These are phyloP conservation scores for Ogataea dorogensis DNA, from an alignment of 805 yeast species.

Conservation along the genomic window DNA sequence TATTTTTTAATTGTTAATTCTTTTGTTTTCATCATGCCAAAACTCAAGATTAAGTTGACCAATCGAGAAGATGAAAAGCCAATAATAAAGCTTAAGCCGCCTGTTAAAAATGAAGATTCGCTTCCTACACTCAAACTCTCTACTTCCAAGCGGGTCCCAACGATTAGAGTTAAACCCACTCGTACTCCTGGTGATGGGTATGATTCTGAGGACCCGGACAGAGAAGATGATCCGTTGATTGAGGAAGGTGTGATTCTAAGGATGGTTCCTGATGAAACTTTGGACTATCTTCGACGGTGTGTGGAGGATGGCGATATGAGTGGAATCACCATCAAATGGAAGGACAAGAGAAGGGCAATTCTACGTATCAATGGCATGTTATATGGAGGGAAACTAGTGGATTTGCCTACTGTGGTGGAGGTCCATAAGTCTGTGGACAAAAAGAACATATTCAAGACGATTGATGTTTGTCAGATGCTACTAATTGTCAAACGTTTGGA, in stretches of 20 bases:
- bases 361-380: constrained; percentile 65
- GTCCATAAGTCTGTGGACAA: constrained; percentile 85
- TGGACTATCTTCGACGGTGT: constrained; percentile 73
- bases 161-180: constrained; percentile 53
- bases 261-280: constrained; percentile 62
- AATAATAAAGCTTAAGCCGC: constrained; percentile 26
- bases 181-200: constrained; percentile 92
- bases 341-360: constrained; percentile 75
- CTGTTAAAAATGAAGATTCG: constrained; percentile 3
- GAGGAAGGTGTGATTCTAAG: constrained; percentile 85
- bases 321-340: constrained; percentile 75
- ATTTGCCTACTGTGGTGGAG: constrained; percentile 85
- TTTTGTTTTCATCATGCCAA: constrained; percentile 20
- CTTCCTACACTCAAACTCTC: constrained; percentile 36
- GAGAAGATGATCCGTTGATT: constrained; percentile 89
- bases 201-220: constrained; percentile 94
- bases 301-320: constrained; percentile 73
- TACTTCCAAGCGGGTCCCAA: constrained; percentile 40
- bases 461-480: constrained; percentile 84
- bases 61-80: constrained; percentile 22
- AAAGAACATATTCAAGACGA: constrained; percentile 82
- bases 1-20: neutral
- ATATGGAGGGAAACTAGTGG: constrained; percentile 84
- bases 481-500: constrained; percentile 60
- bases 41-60: constrained; percentile 25